Evolutionary conservation across 495 filamentous ascomycete genomes (phyloP), one percentile per base, ranked within the genome.

Genomic region (Neurospora sp.): DNA sequence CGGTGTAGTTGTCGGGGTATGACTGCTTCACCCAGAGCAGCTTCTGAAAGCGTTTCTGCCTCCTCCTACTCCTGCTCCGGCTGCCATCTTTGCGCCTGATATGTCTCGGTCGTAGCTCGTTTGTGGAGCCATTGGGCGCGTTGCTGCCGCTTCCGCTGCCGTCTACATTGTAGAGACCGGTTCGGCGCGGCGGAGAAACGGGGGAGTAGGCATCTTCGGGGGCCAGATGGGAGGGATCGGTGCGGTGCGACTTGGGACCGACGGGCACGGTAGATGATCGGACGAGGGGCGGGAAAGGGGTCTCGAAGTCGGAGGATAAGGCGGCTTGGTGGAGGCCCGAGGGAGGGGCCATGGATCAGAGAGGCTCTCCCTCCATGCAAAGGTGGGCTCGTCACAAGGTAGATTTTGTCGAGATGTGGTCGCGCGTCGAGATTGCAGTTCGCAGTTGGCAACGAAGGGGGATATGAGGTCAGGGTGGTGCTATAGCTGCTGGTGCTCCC

Each of bases 1-100:
- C 96, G 69, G 96, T 98, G 82, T 98, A 98, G 79, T 99, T 99
- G 82, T 99, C 96, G 22, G 96, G 95, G 80, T 97, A 99, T 61
- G 92, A 93, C 77, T 99, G 96, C 79, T 97, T 97, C 73, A 99
- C 94, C 96, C 96, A 99, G 20, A 99, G 86, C 73, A 99, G 83
- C 83, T 98, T 99, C 84, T 96, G 96, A 92, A 95, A 98, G 73
- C 89, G 86, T 79, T 87, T 85, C 74, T 91, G 84, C 75, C 92
- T 89, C 48, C 89, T 81, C 73, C 84, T 86, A 53, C 81, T 76
- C 71, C 83, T 84, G 7, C 78, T 77, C 17, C 78, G 76, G 14
- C 75, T 73, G 45, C 80, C 78, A 39, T 78, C 78, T 75, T 77
- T 81, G 69, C 79, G 80, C 53, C 85, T 78, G 76, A 77, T 69